phyloP scores from a whole-genome alignment of 257 asterid species.

The Nicotiana paniculata region DNA sequence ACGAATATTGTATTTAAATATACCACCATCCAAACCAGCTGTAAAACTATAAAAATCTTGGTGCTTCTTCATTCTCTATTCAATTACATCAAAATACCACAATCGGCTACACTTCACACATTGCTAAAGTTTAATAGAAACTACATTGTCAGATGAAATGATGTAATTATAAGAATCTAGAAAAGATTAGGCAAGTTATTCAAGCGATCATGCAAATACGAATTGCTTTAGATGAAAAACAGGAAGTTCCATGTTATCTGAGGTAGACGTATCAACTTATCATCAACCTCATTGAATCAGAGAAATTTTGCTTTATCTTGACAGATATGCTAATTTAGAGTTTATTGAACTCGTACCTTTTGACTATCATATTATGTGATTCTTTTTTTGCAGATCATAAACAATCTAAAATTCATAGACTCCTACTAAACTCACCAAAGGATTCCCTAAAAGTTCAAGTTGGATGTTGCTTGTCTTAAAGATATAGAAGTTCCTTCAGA shows the following conservation, averaged over 20 bases:
- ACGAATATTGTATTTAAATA: too few relatives aligned
- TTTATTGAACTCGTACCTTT: not conserved
- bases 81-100: not conserved
- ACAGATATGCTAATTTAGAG: not conserved
- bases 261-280: not conserved
- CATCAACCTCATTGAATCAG: not conserved
- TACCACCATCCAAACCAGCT: too few relatives aligned
- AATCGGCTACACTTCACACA: not conserved
- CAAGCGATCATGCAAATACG: not conserved
- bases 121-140: not conserved
- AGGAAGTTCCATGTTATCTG: not conserved
- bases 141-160: not conserved
- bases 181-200: not conserved
- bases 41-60: too few relatives aligned
- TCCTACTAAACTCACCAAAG: too few relatives aligned
- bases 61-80: not conserved
- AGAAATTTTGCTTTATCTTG: not conserved
- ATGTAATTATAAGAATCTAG: not conserved
- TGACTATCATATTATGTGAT: too few relatives aligned
- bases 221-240: not conserved
- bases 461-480: too few relatives aligned
- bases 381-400: too few relatives aligned
- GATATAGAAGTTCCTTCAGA: too few relatives aligned
- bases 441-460: too few relatives aligned
- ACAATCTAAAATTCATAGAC: too few relatives aligned